Percentiles rank a stretch among this genome's conserved stretches.
Conservation (phyloP, 768 basidiomycete genomes). For the Terana coerulea region DNA sequence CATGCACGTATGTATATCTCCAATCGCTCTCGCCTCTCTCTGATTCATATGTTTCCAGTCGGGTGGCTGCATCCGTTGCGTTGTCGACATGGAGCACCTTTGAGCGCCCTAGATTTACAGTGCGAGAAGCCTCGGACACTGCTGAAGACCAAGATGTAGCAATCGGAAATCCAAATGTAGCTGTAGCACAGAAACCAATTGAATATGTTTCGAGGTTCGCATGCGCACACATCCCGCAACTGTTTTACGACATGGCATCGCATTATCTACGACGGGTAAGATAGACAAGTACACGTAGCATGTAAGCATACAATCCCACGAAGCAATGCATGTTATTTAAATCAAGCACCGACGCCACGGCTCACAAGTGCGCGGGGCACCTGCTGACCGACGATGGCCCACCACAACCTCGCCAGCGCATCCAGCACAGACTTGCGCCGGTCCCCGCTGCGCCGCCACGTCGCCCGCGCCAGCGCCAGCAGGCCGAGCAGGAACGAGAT, state of each 20-base stretch:
- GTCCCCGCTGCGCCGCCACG: conserved; percentile 69
- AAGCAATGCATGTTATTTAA: neutral
- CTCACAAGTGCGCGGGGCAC: conserved; percentile 45
- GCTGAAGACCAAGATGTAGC: neutral
- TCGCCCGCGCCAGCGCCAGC: conserved; percentile 48
- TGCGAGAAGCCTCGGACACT: neutral
- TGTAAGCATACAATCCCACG: neutral
- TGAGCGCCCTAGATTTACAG: too few relatives aligned
- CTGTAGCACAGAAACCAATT: neutral
- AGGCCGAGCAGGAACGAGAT: conserved; percentile 68
- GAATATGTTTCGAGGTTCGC: too few relatives aligned
- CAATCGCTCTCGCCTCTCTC: too few relatives aligned
- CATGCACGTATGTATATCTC: conserved; percentile 92
- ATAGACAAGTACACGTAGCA: neutral
- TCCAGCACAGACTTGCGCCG: conserved; percentile 64
- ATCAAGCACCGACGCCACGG: conserved; percentile 21
- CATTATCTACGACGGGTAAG: too few relatives aligned
- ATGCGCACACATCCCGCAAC: too few relatives aligned
- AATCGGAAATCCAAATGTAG: neutral
- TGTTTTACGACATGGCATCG: too few relatives aligned
- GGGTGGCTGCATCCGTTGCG: conserved; percentile 91
- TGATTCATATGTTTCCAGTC: conserved; percentile 35
- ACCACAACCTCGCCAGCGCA: conserved; percentile 67
- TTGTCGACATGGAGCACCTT: conserved; percentile 74
- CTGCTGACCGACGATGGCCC: conserved; percentile 59